Percentiles rank a stretch among this genome's conserved stretches.
These are phyloP conservation scores for Gossypium arboreum DNA, from an alignment of 345 rosid species.

Conservation along the genomic window DNA sequence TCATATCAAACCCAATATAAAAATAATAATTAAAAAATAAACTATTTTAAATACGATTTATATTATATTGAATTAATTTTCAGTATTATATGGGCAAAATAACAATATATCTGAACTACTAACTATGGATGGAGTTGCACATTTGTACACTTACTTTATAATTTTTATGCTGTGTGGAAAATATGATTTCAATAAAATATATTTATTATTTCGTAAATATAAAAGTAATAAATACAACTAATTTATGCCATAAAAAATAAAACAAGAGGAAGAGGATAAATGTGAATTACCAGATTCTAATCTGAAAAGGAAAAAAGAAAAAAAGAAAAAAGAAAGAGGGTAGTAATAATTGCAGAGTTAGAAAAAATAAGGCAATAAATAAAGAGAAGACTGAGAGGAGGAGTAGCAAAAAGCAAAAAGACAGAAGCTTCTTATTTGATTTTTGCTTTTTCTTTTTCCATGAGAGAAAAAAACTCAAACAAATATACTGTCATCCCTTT, in stretches of 20 bases:
- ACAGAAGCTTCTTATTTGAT: conserved; percentile 4
- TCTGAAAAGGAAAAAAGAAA: not conserved
- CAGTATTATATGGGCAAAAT: too few relatives aligned
- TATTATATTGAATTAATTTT: too few relatives aligned
- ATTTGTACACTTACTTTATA: too few relatives aligned
- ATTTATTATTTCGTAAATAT: too few relatives aligned
- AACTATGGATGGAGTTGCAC: too few relatives aligned
- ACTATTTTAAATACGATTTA: too few relatives aligned
- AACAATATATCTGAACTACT: too few relatives aligned
- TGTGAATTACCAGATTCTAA: not conserved
- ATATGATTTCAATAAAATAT: too few relatives aligned
- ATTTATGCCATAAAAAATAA: not conserved
- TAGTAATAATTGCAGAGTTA: not conserved
- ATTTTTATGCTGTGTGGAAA: too few relatives aligned
- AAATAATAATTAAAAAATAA: too few relatives aligned
- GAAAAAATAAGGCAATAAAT: not conserved
- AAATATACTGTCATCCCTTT: not conserved
- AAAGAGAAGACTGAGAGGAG: not conserved
- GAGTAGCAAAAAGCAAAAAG: not conserved
- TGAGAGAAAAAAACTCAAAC: not conserved
- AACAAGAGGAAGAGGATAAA: not conserved
- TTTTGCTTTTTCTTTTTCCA: not conserved
- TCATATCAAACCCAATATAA: too few relatives aligned
- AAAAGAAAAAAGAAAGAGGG: not conserved
- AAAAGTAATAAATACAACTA: not conserved